Evolutionary conservation across 1,139 yeast genomes (phyloP).

Genomic region (Saccharomyces pastorianus): DNA sequence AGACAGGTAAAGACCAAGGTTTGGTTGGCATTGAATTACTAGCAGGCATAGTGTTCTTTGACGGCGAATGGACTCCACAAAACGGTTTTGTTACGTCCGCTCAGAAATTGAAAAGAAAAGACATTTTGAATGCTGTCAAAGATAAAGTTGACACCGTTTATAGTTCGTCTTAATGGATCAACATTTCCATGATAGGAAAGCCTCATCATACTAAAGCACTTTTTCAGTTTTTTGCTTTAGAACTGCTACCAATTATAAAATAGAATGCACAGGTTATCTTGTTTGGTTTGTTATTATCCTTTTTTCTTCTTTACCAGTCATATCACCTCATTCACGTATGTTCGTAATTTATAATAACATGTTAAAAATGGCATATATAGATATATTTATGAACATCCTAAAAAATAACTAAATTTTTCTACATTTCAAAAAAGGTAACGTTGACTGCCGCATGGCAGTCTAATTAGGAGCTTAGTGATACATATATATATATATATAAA

Average conservation of each 20-base stretch:
- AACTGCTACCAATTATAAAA: not conserved
- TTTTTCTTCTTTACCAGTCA: not conserved
- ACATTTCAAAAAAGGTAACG: no score
- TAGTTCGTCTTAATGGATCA: slow-evolving; percentile 4
- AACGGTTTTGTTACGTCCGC: slow-evolving; percentile 91
- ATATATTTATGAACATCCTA: not conserved
- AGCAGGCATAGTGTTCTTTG: slow-evolving; percentile 67
- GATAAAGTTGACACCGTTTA: slow-evolving; percentile 54
- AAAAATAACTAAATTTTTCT: not conserved
- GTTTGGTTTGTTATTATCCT: not conserved
- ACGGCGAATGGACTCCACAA: slow-evolving; percentile 97
- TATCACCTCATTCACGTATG: not conserved
- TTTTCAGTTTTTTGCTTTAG: not conserved
- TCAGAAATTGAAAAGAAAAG: slow-evolving; percentile 90
- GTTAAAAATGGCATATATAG: not conserved
- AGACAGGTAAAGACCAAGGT: slow-evolving; percentile 75
- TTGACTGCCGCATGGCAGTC: not conserved
- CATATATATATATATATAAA: not conserved
- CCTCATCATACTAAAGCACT: not conserved
- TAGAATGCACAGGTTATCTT: not conserved
- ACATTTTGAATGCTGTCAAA: slow-evolving; percentile 63
- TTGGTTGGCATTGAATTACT: slow-evolving; percentile 79
- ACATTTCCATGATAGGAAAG: not conserved
- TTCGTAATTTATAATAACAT: not conserved
- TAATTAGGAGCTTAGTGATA: not conserved